These are phyloP conservation scores for Brassica balearica DNA, from an alignment of 441 rosid species.

Conservation along the genomic window DNA sequence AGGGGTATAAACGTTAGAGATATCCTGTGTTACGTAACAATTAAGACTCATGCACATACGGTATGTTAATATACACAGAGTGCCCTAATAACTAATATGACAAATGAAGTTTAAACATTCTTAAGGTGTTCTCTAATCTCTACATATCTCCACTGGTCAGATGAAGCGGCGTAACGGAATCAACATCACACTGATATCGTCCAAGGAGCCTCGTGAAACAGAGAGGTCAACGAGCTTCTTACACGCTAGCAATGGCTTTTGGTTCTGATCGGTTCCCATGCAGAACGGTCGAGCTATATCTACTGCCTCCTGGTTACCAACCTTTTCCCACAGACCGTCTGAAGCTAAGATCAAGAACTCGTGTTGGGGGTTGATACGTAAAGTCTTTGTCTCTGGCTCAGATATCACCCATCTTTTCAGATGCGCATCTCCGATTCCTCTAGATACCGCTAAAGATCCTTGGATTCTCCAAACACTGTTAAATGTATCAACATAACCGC, in stretches of 20 bases:
- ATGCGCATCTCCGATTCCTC: constrained; percentile 72
- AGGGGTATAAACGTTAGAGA: not conserved
- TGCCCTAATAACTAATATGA: not conserved
- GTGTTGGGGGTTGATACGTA: constrained; percentile 46
- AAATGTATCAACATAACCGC: constrained; percentile 70
- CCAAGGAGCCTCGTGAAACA: constrained; percentile 64
- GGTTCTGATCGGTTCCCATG: constrained; percentile 43
- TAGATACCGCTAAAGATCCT: constrained; percentile 66
- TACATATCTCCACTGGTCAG: constrained; percentile 18
- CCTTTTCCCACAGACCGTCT: constrained; percentile 82
- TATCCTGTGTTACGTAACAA: not conserved
- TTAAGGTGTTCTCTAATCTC: not conserved
- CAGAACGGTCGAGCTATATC: constrained; percentile 60
- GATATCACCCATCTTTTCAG: constrained; percentile 68
- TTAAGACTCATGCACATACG: not conserved
- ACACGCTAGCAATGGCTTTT: constrained; percentile 55
- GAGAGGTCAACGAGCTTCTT: constrained; percentile 68
- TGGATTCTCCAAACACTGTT: constrained; percentile 71
- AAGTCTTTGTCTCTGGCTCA: constrained; percentile 64
- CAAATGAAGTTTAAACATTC: constrained; percentile 4
- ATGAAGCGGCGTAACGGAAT: constrained; percentile 47
- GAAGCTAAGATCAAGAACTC: constrained; percentile 80
- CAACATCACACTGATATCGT: constrained; percentile 70
- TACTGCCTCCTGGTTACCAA: constrained; percentile 72
- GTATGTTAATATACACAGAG: not conserved